Percentiles rank a stretch among this genome's conserved stretches.
Evolutionary conservation across 148 eudicot species (phyloP).

Genomic region (Bassia scoparia): DNA sequence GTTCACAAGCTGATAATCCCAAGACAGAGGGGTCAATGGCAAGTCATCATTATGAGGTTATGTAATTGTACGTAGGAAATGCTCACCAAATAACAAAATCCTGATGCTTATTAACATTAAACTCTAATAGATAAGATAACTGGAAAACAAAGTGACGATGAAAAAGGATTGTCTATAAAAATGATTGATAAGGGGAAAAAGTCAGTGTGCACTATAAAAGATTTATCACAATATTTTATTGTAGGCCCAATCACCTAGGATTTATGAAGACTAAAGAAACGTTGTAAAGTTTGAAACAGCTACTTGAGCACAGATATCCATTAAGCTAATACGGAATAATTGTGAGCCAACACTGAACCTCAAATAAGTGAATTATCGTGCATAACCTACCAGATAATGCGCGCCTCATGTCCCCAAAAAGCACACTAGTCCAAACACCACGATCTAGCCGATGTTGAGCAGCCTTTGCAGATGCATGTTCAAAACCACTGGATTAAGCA

Average conservation of each 20-base stretch:
- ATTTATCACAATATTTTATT: not conserved
- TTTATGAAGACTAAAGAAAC: not conserved
- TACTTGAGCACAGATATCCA: too few relatives aligned
- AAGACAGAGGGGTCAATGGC: not conserved
- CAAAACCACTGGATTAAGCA: constrained; percentile 44
- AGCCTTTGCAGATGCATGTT: constrained; percentile 87
- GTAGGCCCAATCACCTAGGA: not conserved
- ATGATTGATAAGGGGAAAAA: not conserved
- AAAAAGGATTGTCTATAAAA: not conserved
- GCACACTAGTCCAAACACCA: constrained; percentile 91
- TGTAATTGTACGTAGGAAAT: not conserved
- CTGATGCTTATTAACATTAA: not conserved
- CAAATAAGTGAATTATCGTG: not conserved
- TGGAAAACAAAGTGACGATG: not conserved
- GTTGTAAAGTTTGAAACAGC: not conserved
- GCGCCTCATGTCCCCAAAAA: constrained; percentile 87
- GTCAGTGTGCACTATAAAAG: not conserved
- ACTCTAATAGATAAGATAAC: not conserved
- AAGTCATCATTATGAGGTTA: not conserved
- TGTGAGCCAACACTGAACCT: too few relatives aligned
- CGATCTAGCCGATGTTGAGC: constrained; percentile 83
- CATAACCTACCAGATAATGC: constrained; percentile 67
- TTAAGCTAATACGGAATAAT: not conserved
- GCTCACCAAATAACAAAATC: not conserved
- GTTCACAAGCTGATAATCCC: constrained; percentile 67